Conservation (phyloP, 176 grass and related monocot genomes). For the Juncus effusus region DNA sequence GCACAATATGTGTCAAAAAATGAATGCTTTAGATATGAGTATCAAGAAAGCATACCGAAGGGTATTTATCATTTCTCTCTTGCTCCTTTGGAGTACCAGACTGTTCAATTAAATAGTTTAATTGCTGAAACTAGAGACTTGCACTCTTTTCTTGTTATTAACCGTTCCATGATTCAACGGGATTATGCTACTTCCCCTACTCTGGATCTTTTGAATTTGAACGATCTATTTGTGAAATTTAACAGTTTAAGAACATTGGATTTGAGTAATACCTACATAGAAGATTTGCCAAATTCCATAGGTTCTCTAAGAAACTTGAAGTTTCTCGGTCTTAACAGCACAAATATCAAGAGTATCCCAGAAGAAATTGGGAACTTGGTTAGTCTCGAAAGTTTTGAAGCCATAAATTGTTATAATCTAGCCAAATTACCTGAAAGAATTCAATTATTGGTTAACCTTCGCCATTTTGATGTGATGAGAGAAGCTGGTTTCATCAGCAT, state of each 20-base stretch:
- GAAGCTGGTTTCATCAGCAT: constrained; percentile 3
- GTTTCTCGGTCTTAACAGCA: constrained; percentile 31
- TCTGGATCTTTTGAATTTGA: constrained; percentile 6
- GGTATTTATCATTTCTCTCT: constrained; percentile 10
- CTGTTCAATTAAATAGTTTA: not conserved
- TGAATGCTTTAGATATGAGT: constrained; percentile 3
- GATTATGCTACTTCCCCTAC: constrained; percentile 9
- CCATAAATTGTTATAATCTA: constrained; percentile 23
- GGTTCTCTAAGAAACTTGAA: constrained; percentile 21
- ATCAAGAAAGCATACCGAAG: not conserved
- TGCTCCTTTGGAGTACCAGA: not conserved
- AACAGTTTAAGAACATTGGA: not conserved
- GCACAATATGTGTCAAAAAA: constrained; percentile 9
- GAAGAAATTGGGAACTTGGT: constrained; percentile 1
- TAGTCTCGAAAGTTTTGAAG: constrained; percentile 32
- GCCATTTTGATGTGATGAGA: constrained; percentile 1
- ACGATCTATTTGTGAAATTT: constrained; percentile 30
- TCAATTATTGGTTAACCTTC: not conserved
- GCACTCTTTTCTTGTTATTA: not conserved
- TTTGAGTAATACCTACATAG: constrained; percentile 18
- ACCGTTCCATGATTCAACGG: not conserved
- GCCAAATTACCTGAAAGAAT: constrained; percentile 18
- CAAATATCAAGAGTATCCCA: constrained; percentile 28
- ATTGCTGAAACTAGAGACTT: not conserved
- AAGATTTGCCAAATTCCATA: constrained; percentile 28